Base-by-base conservation (phyloP, 148 eudicot genomes). In the Persicaria tinctoria region DNA sequence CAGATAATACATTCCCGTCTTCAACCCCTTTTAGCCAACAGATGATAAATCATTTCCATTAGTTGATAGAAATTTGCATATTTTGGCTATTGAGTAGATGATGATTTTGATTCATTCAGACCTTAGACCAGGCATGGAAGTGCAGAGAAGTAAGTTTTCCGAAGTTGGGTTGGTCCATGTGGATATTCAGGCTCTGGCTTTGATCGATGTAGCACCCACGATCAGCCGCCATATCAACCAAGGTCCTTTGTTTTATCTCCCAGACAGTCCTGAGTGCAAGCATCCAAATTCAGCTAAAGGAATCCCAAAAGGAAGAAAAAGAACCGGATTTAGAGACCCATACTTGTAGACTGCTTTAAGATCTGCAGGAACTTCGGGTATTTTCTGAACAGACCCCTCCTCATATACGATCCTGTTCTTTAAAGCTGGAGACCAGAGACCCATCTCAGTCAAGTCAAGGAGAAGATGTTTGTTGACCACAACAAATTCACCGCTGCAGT, bases 401-500 rank as follows among this genome's bases (percentile, higher is more conserved):
- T 92, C 96, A 45, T 87, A 84, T n/a, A 95, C 81, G 32, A 95
- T 90, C 81, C 80, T 77, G 76, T 95, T 95, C 90, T 95, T 95
- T 27, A 95, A 62, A 73, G 88, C 44, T 54, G 96, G 89, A 45
- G 96, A 81, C 98, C 97, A 92, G 51, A 95, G 87, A 48, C 97
- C 97, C 93, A 89, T 90, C 80, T 95, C 98, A 14, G 93, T 89
- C 79, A 95, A 75, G 87, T 95, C 98, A 76, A 90, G 86, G 62
- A 95, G 93, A 78, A 95, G 92, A 83, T 95, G 98, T 69, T 92
- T 95, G 86, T 95, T 95, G 55, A 95, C 98, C 83, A 95, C 98
- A 77, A 95, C 97, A 95, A 92, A 95, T 79, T 95, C 97, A 77
- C 98, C 98, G 79, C 98, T 95, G 96, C 46, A 74, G 51, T 74